Evolutionary conservation across 2,329 filamentous ascomycete genomes (phyloP).

Genomic region (Dothideomycetes sp.): DNA sequence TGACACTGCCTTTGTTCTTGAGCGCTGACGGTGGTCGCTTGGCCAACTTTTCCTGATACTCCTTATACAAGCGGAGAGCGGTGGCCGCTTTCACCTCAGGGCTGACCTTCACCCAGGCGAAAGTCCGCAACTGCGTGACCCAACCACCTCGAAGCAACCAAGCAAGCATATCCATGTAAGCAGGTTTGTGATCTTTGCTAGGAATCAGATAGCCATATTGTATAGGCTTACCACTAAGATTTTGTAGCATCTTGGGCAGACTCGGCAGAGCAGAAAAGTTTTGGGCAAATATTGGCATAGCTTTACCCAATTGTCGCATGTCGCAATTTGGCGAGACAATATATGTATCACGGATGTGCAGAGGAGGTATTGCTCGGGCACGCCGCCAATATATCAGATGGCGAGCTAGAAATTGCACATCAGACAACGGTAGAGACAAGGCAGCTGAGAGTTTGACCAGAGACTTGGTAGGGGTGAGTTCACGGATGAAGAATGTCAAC

Average conservation of each 20-base stretch:
- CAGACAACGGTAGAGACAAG: slow-evolving; percentile 63
- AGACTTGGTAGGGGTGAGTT: slow-evolving; percentile 51
- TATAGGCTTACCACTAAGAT: slow-evolving; percentile 69
- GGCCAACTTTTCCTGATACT: slow-evolving; percentile 5
- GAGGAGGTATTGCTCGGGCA: slow-evolving; percentile 79
- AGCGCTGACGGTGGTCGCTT: slow-evolving; percentile 1
- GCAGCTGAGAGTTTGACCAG: slow-evolving; percentile 64
- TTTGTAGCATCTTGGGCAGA: slow-evolving; percentile 77
- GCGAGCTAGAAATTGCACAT: slow-evolving; percentile 78
- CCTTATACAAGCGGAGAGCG: slow-evolving; percentile 4
- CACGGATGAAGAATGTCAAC: slow-evolving; percentile 63
- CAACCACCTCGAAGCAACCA: slow-evolving; percentile 90
- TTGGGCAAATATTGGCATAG: slow-evolving; percentile 62
- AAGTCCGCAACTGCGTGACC: slow-evolving; percentile 88
- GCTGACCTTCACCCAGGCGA: slow-evolving; percentile 59
- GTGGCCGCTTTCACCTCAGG: slow-evolving; percentile 15
- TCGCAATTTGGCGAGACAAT: slow-evolving; percentile 87
- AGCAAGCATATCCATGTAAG: slow-evolving; percentile 82
- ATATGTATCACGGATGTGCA: slow-evolving; percentile 84
- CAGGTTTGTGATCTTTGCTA: slow-evolving; percentile 74
- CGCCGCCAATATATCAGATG: slow-evolving; percentile 96
- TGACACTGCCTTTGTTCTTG: neutral
- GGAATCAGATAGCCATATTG: slow-evolving; percentile 79
- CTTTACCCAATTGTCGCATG: slow-evolving; percentile 58
- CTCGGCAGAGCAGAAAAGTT: slow-evolving; percentile 76